Percentiles rank a stretch among this genome's conserved stretches.
Conservation (phyloP, 768 basidiomycete species). For the Agaricus subrufescens region DNA sequence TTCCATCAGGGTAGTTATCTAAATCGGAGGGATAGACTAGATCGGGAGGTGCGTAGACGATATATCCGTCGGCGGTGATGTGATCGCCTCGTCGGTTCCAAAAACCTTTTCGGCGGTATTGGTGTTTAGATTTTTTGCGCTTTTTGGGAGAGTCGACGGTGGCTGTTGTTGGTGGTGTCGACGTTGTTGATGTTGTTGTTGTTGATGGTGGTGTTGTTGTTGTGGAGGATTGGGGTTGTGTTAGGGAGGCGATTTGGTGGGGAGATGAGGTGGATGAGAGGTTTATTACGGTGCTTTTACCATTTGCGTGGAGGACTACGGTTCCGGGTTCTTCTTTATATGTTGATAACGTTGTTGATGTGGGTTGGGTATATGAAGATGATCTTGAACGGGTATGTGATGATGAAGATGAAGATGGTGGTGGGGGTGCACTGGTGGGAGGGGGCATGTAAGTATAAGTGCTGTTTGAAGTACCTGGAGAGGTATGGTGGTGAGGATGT, state of each 20-base stretch:
- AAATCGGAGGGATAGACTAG: constrained; percentile 59
- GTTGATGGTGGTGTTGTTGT: constrained; percentile 6
- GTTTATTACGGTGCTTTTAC: not conserved
- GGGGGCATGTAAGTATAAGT: not conserved
- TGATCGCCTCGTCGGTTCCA: constrained; percentile 81
- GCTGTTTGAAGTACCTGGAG: not conserved
- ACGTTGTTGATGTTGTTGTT: not conserved
- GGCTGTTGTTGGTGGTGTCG: not conserved
- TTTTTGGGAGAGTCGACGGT: not conserved
- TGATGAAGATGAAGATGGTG: constrained; percentile 11
- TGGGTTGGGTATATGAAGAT: constrained; percentile 20
- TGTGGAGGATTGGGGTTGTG: not conserved
- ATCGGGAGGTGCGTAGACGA: constrained; percentile 62
- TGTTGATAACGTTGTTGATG: constrained; percentile 15
- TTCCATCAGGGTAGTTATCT: constrained; percentile 43
- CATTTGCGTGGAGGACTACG: not conserved
- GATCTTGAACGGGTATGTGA: constrained; percentile 18
- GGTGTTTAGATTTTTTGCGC: constrained; percentile 13
- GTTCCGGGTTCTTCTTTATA: not conserved
- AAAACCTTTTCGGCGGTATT: constrained; percentile 43
- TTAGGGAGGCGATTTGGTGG: not conserved
- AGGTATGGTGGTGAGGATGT: not conserved
- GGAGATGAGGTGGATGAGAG: not conserved
- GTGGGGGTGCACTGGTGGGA: constrained; percentile 12
- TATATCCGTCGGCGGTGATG: constrained; percentile 45